phyloP scores from a whole-genome alignment of 192 early-diverging fungal species.

The Podila minutissima region DNA sequence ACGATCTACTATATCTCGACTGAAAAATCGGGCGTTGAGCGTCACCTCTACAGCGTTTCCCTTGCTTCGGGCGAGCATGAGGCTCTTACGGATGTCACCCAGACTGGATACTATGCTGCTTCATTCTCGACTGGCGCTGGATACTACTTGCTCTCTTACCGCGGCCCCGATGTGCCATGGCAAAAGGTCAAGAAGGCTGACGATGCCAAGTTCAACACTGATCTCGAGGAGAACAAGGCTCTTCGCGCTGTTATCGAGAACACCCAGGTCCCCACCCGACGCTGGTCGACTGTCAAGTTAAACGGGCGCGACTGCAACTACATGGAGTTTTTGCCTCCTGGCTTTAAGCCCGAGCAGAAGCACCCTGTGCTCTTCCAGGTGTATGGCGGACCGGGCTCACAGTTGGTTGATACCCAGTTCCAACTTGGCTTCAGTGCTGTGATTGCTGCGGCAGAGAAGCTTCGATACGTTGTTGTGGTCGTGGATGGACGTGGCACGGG shows the following conservation, averaged over 20 bases:
- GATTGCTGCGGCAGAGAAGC: conserved; percentile 61
- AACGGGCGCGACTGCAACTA: conserved; percentile 73
- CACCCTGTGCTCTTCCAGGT: conserved; percentile 92
- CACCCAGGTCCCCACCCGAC: conserved; percentile 69
- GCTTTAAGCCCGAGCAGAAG: conserved; percentile 76
- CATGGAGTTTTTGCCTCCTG: conserved; percentile 80
- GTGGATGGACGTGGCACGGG: conserved; percentile 95
- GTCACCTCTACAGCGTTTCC: conserved; percentile 39
- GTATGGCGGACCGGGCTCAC: conserved; percentile 91
- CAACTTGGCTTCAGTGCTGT: conserved; percentile 78
- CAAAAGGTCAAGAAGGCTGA: conserved; percentile 68
- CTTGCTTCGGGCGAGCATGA: conserved; percentile 12
- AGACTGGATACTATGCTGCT: conserved; percentile 72
- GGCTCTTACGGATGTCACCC: conserved; percentile 52
- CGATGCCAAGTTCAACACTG: conserved; percentile 61
- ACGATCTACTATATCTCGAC: conserved; percentile 43
- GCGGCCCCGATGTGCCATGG: conserved; percentile 87
- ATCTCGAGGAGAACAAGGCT: conserved; percentile 66
- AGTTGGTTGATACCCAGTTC: conserved; percentile 75
- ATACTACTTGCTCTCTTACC: conserved; percentile 82
- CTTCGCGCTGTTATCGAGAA: conserved; percentile 56
- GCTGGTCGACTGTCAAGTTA: conserved; percentile 55
- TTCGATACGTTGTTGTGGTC: conserved; percentile 74
- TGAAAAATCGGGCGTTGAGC: conserved; percentile 34
- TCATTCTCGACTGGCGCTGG: conserved; percentile 76